Evolutionary conservation across 495 filamentous ascomycete genomes (phyloP).

Genomic region (Thermothielavioides terrestris): DNA sequence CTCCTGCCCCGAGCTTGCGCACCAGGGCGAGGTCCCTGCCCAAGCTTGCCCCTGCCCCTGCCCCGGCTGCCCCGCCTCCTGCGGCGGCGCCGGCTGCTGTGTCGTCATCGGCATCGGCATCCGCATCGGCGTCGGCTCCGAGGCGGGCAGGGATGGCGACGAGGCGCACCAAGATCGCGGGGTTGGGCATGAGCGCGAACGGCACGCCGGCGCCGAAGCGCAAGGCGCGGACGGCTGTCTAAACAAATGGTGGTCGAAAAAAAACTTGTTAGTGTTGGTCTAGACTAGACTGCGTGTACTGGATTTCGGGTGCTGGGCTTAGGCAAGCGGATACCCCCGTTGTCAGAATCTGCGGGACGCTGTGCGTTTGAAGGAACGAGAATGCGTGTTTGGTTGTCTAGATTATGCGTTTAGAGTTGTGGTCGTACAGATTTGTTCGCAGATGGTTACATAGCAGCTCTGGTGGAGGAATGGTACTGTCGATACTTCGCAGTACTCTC

Average conservation of each 20-base stretch:
- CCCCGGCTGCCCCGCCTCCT: background rate
- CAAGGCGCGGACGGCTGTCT: constrained; percentile 10
- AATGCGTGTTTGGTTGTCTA: too few species aligned
- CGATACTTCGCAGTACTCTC: too few species aligned
- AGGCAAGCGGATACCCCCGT: background rate
- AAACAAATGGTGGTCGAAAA: background rate
- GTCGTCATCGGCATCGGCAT: background rate
- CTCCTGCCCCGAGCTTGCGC: background rate
- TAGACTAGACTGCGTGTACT: background rate
- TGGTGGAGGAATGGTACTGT: too few species aligned
- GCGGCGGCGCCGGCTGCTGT: background rate
- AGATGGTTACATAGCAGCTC: too few species aligned
- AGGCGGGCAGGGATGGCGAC: constrained; percentile 13
- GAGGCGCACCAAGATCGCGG: constrained; percentile 19
- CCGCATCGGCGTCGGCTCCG: background rate
- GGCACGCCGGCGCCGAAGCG: constrained; percentile 31
- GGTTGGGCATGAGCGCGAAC: constrained; percentile 28
- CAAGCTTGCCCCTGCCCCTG: background rate
- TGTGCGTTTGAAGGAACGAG: too few species aligned
- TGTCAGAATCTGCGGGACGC: too few species aligned
- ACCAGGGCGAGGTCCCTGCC: background rate
- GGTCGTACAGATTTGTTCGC: too few species aligned
- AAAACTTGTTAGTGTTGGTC: background rate
- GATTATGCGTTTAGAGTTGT: too few species aligned
- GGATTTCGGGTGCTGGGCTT: too few species aligned